Evolutionary conservation across 2,329 filamentous ascomycete species (phyloP), one percentile per base, ranked within the genome.

Genomic region (Xylaria sp.): DNA sequence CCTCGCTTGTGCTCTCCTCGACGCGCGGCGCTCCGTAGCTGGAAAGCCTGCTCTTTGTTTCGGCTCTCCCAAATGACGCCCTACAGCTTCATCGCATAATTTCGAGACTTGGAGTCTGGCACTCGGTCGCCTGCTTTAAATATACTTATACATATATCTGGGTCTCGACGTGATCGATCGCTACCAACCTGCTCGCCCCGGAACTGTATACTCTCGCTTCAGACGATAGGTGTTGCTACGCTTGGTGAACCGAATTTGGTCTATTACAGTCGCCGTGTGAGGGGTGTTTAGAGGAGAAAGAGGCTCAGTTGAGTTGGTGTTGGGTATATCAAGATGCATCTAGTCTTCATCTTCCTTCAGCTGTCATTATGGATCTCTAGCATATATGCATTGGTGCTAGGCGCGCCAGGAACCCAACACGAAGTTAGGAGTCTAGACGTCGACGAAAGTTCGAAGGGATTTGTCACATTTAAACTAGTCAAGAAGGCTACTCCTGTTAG

Each of bases 371-470:
- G 79, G 75, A 75, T 78, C 56, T 74, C 79, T 38, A 72, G 76
- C 51, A 76, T 76, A 56, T 72, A 78, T 54, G 83, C 83, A 54
- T 83, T 86, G 70, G 81, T 74, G 49, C 80, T 80, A 4, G 84
- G 54, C 27, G 33, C 48, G n/a, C 35, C 56, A 0, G 47, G 54
- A 38, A 49, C 23, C 37, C 57, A 58, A 48, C 23, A 44, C 49
- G 54, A 67, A 27, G 46, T 55, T 55, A 59, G 63, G 19, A 68
- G 37, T 53, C 55, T 15, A 57, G 58, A 54, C 40, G 41, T 56
- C 51, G 52, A 55, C 51, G 21, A 40, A 43, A 44, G 48, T 27
- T 27, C 64, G 46, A 56, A 65, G 52, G 69, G 71, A 46, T 74
- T 73, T 46, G 66, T 81, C 40, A 79, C 76, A 9, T 78, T 83